Conservation (phyloP, 257 asterid species). For the Phtheirospermum japonicum region DNA sequence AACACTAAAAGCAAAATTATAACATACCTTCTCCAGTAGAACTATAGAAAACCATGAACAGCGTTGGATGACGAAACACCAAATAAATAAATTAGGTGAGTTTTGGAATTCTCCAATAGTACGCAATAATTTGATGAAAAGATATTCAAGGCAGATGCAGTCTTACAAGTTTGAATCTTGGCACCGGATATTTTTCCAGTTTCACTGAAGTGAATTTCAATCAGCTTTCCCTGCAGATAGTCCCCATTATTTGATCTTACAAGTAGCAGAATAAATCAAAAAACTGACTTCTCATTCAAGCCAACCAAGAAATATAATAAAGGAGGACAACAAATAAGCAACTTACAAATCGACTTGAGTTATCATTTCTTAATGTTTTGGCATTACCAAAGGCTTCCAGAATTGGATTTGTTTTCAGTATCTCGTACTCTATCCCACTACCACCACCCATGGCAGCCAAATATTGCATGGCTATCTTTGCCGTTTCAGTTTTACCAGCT, state of each 20-base stretch:
- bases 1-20: conserved; percentile 25
- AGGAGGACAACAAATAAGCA: conserved; percentile 20
- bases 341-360: conserved; percentile 99
- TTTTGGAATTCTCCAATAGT: conserved; percentile 24
- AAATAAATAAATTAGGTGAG: conserved; percentile 34
- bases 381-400: conserved; percentile 99
- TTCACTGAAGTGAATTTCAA: conserved; percentile 97
- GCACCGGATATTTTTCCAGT: conserved; percentile 99
- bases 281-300: conserved; percentile 17
- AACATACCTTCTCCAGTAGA: conserved; percentile 92
- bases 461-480: conserved; percentile 99
- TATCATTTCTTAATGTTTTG: conserved; percentile 91
- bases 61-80: conserved; percentile 32
- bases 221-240: conserved; percentile 86
- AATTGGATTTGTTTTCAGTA: conserved; percentile 94
- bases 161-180: conserved; percentile 91
- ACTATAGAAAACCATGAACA: conserved; percentile 45
- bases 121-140: conserved; percentile 20
- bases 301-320: conserved; percentile 25
- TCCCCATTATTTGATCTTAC: conserved; percentile 27
- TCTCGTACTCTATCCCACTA: conserved; percentile 95
- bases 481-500: conserved; percentile 99
- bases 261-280: conserved; percentile 25
- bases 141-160: conserved; percentile 26
- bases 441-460: conserved; percentile 99